Base-by-base conservation (phyloP, 306 rosid species). In the Hippophae tibetana region DNA sequence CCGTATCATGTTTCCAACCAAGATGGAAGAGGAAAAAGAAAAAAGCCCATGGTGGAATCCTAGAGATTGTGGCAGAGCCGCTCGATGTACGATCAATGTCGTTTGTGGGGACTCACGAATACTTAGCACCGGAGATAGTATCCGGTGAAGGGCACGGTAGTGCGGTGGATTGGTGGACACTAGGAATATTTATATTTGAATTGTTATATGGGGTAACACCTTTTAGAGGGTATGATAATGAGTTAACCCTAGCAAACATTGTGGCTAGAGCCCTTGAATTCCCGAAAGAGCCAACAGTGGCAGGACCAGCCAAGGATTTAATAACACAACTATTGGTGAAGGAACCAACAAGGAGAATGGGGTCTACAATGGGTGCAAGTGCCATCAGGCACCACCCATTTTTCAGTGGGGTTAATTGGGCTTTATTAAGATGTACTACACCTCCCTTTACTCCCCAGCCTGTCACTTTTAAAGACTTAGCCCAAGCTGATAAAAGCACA, bases 131-230 rank as follows among this genome's bases (percentile, higher is more conserved):
- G 0, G 94, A 86, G 62, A 79, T 86, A 1, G 72, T 78, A 26
- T 86, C 89, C 0, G 95, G 89, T 0, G 95, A 86, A 47, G 87
- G 87, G 5, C 95, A 83, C 43, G 89, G 87, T 13, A 81, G 78
- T 65, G 87, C 77, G 26, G 87, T 86, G 23, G 95, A 86, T 67
- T 83, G 95, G 89, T 86, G 89, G 95, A 86, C 87, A 0, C 57
- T 80, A 1, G 95, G 95, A 1, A 69, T 86, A 43, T 83, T 83
- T 52, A 75, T 78, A 18, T 86, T 63, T 56, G 89, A 86, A 50
- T 13, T 86, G 42, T 73, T 86, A 44, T 83, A 83, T 14, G 95
- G 90, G 8, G 82, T 83, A 41, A 86, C 95, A 38, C 90, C 95
- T 9, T 83, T 86, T 63, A 83, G 76, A 49, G 87, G 95, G 13